These are phyloP conservation scores for Aspergillus viridinutans DNA, from an alignment of 2,329 filamentous ascomycete species.

Conservation along the genomic window DNA sequence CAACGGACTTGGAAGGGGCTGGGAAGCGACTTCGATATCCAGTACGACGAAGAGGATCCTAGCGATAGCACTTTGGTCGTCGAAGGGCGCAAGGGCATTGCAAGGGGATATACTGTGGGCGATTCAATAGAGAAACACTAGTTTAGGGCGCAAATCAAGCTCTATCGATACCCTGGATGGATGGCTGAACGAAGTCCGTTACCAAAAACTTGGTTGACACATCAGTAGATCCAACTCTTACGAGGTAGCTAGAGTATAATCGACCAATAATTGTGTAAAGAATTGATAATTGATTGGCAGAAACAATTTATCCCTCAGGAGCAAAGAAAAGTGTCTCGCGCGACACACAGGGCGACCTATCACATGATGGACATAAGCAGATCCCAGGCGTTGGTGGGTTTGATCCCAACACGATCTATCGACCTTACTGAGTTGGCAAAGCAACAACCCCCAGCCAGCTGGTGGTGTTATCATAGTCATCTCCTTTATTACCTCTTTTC, in stretches of 20 bases:
- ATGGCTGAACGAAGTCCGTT: neutral
- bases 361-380: conserved; percentile 21
- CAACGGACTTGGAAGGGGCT: conserved; percentile 88
- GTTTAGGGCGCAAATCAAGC: conserved; percentile 3
- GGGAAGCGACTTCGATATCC: conserved; percentile 73
- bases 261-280: neutral
- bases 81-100: conserved; percentile 81
- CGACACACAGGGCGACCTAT: conserved; percentile 14
- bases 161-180: conserved; percentile 4
- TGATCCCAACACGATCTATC: conserved; percentile 13
- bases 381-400: conserved; percentile 15
- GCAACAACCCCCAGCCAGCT: conserved; percentile 4
- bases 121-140: conserved; percentile 45
- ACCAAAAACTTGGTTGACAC: neutral
- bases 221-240: neutral
- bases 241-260: neutral
- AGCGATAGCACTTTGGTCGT: conserved; percentile 63
- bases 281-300: neutral
- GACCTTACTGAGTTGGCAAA: conserved; percentile 20
- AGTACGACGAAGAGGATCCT: conserved; percentile 53
- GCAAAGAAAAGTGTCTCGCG: neutral
- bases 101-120: conserved; percentile 79
- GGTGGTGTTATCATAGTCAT: conserved; percentile 1
- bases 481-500: conserved; percentile 2
- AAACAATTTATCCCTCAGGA: neutral